Evolutionary conservation across 805 yeast genomes (phyloP), one percentile per base, ranked within the genome.

Genomic region (Saturnispora ahearnii): DNA sequence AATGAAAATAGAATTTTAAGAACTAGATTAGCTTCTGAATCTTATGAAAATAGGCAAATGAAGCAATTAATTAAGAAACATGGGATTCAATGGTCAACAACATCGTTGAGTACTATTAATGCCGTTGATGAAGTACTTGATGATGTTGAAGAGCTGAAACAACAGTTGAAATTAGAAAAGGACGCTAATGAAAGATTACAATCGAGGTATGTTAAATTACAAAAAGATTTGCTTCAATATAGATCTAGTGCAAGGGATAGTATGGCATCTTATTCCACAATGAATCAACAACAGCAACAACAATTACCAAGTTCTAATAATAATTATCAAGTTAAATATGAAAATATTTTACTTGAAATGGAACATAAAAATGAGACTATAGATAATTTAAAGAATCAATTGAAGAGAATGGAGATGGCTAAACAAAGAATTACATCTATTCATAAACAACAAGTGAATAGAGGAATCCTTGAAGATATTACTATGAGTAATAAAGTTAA

Each of bases 1-100:
- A 79, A 83, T 42, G 87, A 83, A 52, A 59, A 82, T 46, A 72
- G 74, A 31, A 66, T 83, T 56, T 63, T 85, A 12, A 84, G 82
- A 55, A 76, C 82, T 2, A 73, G 86, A 56, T 61, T 81, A n/a
- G 82, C 84, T 2, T 72, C 82, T n/a, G 82, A 80, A 45, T 72
- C 81, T 6, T 77, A 77, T 53, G 84, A 79, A 49, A 77, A 73
- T 52, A 79, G 76, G 58, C 76, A 67, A 46, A 59, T 72, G 53
- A 70, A 65, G 42, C 72, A 74, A 11, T 73, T 72, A 41, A 48
- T 78, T 4, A 66, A 67, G 31, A 48, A 41, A 33, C 24, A 41
- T 49, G 49, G 44, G 21, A 52, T 33, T 28, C 10, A 29, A 15
- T 49, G 43, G 50, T 41, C 45, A 30, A 36, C 51, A 29, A 37